Base-by-base conservation (phyloP, 345 rosid genomes). In the Boechera retrofracta region DNA sequence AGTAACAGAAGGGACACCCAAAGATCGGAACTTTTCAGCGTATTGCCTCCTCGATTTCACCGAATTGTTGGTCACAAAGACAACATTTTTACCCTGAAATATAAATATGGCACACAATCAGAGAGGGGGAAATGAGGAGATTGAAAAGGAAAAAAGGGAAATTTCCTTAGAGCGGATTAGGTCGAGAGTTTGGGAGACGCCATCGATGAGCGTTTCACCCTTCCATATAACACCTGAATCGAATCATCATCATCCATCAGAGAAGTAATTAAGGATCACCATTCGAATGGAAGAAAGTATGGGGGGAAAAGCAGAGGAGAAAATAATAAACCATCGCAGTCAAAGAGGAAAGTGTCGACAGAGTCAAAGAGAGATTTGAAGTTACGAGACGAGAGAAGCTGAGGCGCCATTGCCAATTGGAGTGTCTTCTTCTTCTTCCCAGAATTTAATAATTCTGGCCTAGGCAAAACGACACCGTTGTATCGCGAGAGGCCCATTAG, bases 1-100 rank as follows among this genome's bases (percentile, higher is more conserved):
- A 31, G 71, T 67, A 45, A 95, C 98, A 6, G 89, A 72, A 15
- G 87, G 26, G n/a, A 92, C 77, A 67, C 96, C 97, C 57, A 95
- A 85, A 64, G 94, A 87, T 47, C 24, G 67, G 62, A 95, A 92
- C 79, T 95, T 95, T 28, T 83, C 64, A 32, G 88, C 88, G 64
- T 83, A 86, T 81, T 94, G 96, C 64, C 77, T 79, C 61, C 98
- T 85, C 7, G 97, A 94, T 84, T 89, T 90, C 15, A 72, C 71
- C 38, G 98, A 90, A 71, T 92, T 92, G 75, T 94, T 92, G 32
- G 98, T 94, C n/a, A 92, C 95, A 77, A 89, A 94, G 49, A 92
- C 84, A 35, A 90, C 79, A 75, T 83, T 88, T 85, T 94, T 92
- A 70, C 98, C 98, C 92, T 89, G 81, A 74, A 63, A 10, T 21